Conservation (phyloP, 768 basidiomycete species). For the Vararia minispora region DNA sequence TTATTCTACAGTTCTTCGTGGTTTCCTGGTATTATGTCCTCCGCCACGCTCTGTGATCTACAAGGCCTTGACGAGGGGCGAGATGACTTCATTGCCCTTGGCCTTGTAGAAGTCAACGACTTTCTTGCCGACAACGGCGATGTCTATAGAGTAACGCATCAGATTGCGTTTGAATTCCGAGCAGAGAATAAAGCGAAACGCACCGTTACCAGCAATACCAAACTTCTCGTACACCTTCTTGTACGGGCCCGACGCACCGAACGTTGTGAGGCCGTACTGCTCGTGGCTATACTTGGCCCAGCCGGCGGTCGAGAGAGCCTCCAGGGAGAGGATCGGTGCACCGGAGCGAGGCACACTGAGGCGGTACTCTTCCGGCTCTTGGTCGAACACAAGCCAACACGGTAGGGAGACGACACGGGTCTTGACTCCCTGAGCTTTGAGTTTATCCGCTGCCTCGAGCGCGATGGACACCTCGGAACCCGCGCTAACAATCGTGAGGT, state of each 20-base stretch:
- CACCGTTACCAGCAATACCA: constrained; percentile 54
- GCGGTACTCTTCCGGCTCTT: constrained; percentile 69
- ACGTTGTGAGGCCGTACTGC: constrained; percentile 64
- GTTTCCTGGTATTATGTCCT: too few relatives aligned
- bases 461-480: constrained; percentile 88
- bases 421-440: constrained; percentile 69
- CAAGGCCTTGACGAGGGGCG: constrained; percentile 70
- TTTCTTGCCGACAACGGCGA: constrained; percentile 77
- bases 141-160: constrained; percentile 41
- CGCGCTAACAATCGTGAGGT: constrained; percentile 80
- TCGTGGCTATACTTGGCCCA: constrained; percentile 91
- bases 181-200: background rate
- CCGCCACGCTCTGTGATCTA: constrained; percentile 19
- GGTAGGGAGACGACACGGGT: constrained; percentile 81
- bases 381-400: constrained; percentile 82
- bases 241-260: constrained; percentile 89
- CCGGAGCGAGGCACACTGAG: constrained; percentile 81
- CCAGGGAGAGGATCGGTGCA: constrained; percentile 81
- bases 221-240: constrained; percentile 88
- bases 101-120: constrained; percentile 81
- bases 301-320: constrained; percentile 73
- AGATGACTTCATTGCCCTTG: constrained; percentile 57
- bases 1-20: too few relatives aligned
- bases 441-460: constrained; percentile 74
- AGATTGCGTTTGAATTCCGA: background rate